A percentile compares a stretch with the other conserved stretches of the same genome.
phyloP scores from a whole-genome alignment of 805 yeast genomes.

The Metschnikowia sp. region DNA sequence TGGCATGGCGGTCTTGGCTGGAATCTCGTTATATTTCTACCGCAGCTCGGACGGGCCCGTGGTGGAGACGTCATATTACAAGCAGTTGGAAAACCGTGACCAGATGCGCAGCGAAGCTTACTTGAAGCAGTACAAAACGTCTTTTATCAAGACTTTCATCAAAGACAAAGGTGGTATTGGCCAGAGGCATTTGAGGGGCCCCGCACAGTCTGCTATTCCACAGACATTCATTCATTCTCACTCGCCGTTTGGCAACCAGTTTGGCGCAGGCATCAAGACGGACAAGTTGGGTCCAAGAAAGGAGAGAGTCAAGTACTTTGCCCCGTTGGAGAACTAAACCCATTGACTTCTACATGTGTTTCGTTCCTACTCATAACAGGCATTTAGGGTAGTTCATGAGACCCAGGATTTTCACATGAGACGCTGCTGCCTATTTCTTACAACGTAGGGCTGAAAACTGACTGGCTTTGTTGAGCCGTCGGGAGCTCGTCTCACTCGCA shows the following conservation, averaged over 20 bases:
- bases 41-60: slow-evolving; percentile 28
- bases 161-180: slow-evolving; percentile 47
- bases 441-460: too few species aligned
- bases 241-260: slow-evolving; percentile 39
- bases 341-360: neutral
- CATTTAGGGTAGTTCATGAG: too few species aligned
- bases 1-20: slow-evolving; percentile 40
- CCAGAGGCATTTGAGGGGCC: slow-evolving; percentile 38
- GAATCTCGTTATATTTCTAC: slow-evolving; percentile 27
- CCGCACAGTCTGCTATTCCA: slow-evolving; percentile 28
- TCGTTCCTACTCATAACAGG: neutral
- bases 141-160: slow-evolving; percentile 40
- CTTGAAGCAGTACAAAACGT: slow-evolving; percentile 37
- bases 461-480: neutral
- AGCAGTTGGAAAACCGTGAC: slow-evolving; percentile 28
- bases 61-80: slow-evolving; percentile 36
- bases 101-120: slow-evolving; percentile 36
- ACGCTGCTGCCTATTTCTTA: too few species aligned
- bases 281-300: slow-evolving; percentile 44
- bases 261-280: slow-evolving; percentile 44
- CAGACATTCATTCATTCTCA: slow-evolving; percentile 37
- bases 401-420: too few species aligned
- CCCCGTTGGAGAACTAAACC: slow-evolving; percentile 28
- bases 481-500: neutral
- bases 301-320: slow-evolving; percentile 39